phyloP scores from a whole-genome alignment of 345 rosid species.

The Gossypium raimondii region DNA sequence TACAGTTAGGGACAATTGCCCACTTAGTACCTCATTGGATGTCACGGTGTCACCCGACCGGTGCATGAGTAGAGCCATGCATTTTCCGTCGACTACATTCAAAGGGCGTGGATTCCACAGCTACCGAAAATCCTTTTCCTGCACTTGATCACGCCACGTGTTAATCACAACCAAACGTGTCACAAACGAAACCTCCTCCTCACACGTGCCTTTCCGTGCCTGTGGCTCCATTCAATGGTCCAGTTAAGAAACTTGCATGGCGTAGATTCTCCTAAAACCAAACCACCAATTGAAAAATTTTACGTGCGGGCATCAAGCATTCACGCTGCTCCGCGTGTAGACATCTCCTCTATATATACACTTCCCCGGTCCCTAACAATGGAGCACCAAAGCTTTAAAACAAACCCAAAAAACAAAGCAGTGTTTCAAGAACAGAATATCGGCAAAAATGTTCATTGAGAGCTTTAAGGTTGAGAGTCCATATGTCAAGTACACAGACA shows the following conservation, averaged over 20 bases:
- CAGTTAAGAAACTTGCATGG: conserved; percentile 17
- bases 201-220: conserved; percentile 14
- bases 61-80: not conserved
- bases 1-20: no score
- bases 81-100: conserved; percentile 11
- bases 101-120: not conserved
- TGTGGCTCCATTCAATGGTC: conserved; percentile 6
- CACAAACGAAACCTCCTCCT: not conserved
- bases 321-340: conserved; percentile 30
- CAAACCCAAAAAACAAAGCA: not conserved
- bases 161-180: conserved; percentile 11
- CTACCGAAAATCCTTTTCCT: not conserved
- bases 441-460: conserved; percentile 68
- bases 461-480: conserved; percentile 85
- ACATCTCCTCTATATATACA: conserved; percentile 27
- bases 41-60: no score
- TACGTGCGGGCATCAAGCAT: conserved; percentile 24
- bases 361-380: not conserved
- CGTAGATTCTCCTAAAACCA: conserved; percentile 5
- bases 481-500: conserved; percentile 76
- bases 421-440: not conserved
- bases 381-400: conserved; percentile 5
- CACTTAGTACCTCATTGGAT: no score
- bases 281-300: conserved; percentile 9
- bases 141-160: conserved; percentile 15